Evolutionary conservation across 306 rosid genomes (phyloP), one percentile per base, ranked within the genome.

Genomic region (Prunus dulcis): DNA sequence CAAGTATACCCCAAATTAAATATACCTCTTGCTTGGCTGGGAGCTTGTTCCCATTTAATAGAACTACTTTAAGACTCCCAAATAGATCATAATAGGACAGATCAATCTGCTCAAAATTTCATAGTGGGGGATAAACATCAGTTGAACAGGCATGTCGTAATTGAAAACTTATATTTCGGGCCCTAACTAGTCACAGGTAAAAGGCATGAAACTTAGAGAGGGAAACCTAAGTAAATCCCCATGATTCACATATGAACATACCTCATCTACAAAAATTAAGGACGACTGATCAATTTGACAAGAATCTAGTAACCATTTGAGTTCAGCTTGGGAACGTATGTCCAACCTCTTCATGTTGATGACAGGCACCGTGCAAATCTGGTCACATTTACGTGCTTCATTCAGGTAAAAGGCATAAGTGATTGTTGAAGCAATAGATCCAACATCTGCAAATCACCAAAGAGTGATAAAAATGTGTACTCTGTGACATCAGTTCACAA

Each of bases 261-360:
- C 98, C 98, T 93, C 97, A 67, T 93, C 96, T 41, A 86, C 66
- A 80, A 93, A 93, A 61, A 88, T 81, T 73, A 93, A 83, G 79
- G 93, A 88, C 61, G 84, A 69, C 56, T 78, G 87, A 79, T 93
- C 91, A 75, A 93, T 88, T 79, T 84, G 94, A 84, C 96, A 93
- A 52, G 96, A 93, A 76, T 81, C 90, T 69, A 93, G 88, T 82
- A 93, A 81, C 97, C 98, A 93, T 75, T 84, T 88, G 73, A 93
- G 88, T 76, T 88, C 94, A 74, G 86, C 87, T 85, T 81, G 91
- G 55, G 93, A 88, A 51, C 61, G 79, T 43, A 91, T 90, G 78
- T 82, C 91, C 43, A 76, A 77, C 81, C 96, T 81, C 82, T 87
- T 86, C 78, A 88, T 87, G 88, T 87, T 93, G 86, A 93, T 87